Base-by-base conservation (phyloP, 2,329 filamentous ascomycete genomes). In the Gnomoniopsis smithogilvyi region DNA sequence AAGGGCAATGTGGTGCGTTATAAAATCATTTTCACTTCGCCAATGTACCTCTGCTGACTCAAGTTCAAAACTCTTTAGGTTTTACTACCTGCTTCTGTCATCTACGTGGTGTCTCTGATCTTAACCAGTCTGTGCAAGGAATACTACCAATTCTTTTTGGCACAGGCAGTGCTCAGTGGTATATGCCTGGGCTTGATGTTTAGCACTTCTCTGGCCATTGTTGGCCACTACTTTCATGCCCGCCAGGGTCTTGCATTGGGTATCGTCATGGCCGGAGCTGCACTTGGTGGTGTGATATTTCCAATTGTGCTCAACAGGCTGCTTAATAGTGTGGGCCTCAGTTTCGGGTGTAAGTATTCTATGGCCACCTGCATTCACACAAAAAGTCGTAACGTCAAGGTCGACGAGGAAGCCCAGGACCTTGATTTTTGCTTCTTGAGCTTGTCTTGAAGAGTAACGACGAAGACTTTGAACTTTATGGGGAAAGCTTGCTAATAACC, bases 101-200 rank as follows among this genome's bases (percentile, higher is more conserved):
- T 56, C 14, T 62, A 62, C 24, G 60, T 62, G 47, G 54, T 62
- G 17, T 62, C 60, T 1, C 45, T 62, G 19, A 43, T 62, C 11
- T 50, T 60, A 30, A 62, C 60, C 22, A 60, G 60, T 15, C 56
- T 62, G 19, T 62, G 60, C 60, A 59, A 48, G n/a, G 51, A 62
- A 47, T 62, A 60, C 43, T 62, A 62, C 34, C 56, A 62, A 24
- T 62, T 62, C 52, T 62, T 62, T 34, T 57, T 62, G 11, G 60
- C 60, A 6, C 60, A 62, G 49, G 57, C 60, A 19, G 58, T 62
- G 12, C 52, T 62, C 7, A 57, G 46, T 7, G 60, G 60, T 2
- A 51, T 76, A 10, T 75, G 75, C 24, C 68, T 67, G 12, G 71
- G 74, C n/a, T 65, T 71, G 22, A 53, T 73, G 6, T 74, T 73